These are phyloP conservation scores for Hyaloperonospora brassicae DNA, from an alignment of 352 stramenopile species.

Conservation along the genomic window DNA sequence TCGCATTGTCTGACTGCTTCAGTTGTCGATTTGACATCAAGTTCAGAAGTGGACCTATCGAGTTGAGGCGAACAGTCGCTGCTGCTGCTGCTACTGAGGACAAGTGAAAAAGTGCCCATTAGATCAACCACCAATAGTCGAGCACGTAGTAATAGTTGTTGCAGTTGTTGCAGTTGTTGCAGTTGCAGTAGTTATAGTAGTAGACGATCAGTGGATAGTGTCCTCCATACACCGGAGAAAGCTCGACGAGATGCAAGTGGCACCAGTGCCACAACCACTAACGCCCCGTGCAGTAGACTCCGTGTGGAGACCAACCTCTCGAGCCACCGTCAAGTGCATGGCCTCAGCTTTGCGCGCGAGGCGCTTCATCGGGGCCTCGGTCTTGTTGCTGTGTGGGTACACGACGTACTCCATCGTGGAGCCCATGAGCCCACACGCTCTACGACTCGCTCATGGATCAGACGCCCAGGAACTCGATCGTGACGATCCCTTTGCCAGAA, in stretches of 20 bases:
- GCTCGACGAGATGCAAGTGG: constrained; percentile 1
- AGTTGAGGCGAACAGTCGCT: too few relatives aligned
- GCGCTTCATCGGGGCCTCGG: constrained; percentile 24
- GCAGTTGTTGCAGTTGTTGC: too few relatives aligned
- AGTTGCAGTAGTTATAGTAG: too few relatives aligned
- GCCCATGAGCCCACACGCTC: constrained; percentile 50
- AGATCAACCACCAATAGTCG: too few relatives aligned
- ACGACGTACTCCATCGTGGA: constrained; percentile 45
- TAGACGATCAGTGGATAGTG: too few relatives aligned
- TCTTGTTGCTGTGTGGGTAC: constrained; percentile 26
- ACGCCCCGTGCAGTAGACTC: constrained; percentile 4
- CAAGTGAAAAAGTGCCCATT: too few relatives aligned
- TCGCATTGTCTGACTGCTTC: neutral
- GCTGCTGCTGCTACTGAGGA: too few relatives aligned
- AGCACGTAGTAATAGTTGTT: too few relatives aligned
- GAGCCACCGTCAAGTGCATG: constrained; percentile 25
- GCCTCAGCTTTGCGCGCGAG: constrained; percentile 25
- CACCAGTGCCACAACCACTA: constrained; percentile 4
- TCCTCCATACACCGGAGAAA: too few relatives aligned
- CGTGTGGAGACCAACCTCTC: constrained; percentile 28
- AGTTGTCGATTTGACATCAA: too few relatives aligned
- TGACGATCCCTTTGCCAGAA: constrained; percentile 51
- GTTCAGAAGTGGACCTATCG: too few relatives aligned
- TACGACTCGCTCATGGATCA: constrained; percentile 47
- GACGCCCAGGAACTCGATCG: constrained; percentile 49